Conservation (phyloP, 2,329 filamentous ascomycete species). For the Colletotrichum sp. region DNA sequence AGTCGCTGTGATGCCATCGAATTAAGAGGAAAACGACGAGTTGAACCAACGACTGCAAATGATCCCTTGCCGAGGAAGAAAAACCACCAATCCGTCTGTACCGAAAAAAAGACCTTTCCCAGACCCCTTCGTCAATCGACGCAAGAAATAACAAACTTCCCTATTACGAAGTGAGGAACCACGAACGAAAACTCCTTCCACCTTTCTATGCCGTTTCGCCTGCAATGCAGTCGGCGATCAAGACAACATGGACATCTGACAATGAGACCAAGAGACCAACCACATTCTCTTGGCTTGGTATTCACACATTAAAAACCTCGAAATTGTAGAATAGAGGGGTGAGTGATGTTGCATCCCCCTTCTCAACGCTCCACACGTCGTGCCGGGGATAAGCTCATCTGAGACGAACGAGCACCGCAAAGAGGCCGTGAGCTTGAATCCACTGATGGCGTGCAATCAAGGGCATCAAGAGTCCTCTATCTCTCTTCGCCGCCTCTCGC, state of each 20-base stretch:
- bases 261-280: conserved; percentile 7
- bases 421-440: not conserved
- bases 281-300: conserved; percentile 9
- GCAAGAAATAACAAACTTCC: conserved; percentile 15
- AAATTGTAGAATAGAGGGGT: not conserved
- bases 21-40: conserved; percentile 10
- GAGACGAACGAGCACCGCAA: conserved; percentile 13
- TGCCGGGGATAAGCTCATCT: conserved; percentile 14
- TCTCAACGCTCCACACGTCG: conserved; percentile 14
- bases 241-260: conserved; percentile 15
- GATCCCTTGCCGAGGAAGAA: not conserved
- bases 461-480: conserved; percentile 31
- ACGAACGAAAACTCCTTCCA: conserved; percentile 2
- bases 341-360: not conserved
- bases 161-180: conserved; percentile 6
- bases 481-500: conserved; percentile 67
- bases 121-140: not conserved
- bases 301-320: conserved; percentile 17
- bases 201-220: conserved; percentile 19
- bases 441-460: conserved; percentile 6
- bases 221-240: conserved; percentile 16
- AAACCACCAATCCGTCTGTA: conserved; percentile 13
- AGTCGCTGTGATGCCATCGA: conserved; percentile 13
- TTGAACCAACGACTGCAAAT: conserved; percentile 2
- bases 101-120: conserved; percentile 1